phyloP scores from a whole-genome alignment of 148 eudicot species.

The Diospyros kaki region DNA sequence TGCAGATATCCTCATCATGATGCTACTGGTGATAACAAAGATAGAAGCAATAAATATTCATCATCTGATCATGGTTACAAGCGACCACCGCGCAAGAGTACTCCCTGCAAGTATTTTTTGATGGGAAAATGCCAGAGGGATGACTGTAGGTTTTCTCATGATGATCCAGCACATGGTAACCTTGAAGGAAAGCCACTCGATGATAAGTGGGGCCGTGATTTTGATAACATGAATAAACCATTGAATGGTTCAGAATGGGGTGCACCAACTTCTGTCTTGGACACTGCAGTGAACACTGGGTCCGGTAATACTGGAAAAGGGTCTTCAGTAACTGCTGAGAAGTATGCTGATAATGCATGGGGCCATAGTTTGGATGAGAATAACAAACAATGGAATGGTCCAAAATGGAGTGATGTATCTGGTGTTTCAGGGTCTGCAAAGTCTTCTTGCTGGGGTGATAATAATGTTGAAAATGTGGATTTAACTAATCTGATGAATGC shows the following conservation, averaged over 20 bases:
- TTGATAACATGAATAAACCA: slow-evolving; percentile 20
- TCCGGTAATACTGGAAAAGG: slow-evolving; percentile 12
- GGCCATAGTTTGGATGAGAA: slow-evolving; percentile 22
- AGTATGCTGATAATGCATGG: slow-evolving; percentile 22
- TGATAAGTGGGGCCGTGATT: slow-evolving; percentile 26
- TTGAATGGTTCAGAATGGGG: slow-evolving; percentile 44
- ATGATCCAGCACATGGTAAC: slow-evolving; percentile 15
- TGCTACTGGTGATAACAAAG: slow-evolving; percentile 25
- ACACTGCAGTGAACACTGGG: slow-evolving; percentile 18
- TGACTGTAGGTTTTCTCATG: slow-evolving; percentile 45
- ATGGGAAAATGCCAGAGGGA: slow-evolving; percentile 35
- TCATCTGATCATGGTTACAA: slow-evolving; percentile 22
- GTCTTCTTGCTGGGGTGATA: slow-evolving; percentile 25
- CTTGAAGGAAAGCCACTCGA: slow-evolving; percentile 23
- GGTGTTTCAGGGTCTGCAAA: slow-evolving; percentile 15
- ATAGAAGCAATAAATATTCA: slow-evolving; percentile 19
- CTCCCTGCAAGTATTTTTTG: slow-evolving; percentile 36
- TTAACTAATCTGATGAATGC: slow-evolving; percentile 13
- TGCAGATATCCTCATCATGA: slow-evolving; percentile 35
- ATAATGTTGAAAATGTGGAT: not conserved
- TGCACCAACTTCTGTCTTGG: slow-evolving; percentile 16
- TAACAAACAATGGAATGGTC: slow-evolving; percentile 32
- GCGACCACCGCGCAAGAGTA: slow-evolving; percentile 12
- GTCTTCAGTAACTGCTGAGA: slow-evolving; percentile 16
- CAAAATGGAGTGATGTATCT: slow-evolving; percentile 29